Evolutionary conservation across 139 green algal genomes (phyloP).

Genomic region (Coelastrella sp.): DNA sequence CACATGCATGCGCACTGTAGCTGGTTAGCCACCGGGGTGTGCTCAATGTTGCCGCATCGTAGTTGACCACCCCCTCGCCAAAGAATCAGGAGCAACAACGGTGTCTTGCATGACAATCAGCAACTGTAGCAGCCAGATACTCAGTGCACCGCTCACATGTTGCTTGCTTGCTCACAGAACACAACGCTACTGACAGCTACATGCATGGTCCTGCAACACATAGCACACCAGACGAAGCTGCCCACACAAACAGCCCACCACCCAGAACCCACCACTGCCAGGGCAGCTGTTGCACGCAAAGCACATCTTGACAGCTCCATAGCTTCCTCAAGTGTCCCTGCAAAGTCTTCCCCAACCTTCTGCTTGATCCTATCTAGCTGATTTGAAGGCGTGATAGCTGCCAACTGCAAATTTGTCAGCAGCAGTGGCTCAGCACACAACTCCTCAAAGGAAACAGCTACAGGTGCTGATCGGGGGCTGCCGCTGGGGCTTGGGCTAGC

Average conservation of each 20-base stretch:
- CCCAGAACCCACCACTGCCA: background rate
- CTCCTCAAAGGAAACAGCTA: slow-evolving; percentile 26
- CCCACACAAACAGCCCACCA: background rate
- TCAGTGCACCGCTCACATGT: too few relatives aligned
- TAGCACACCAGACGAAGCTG: too few relatives aligned
- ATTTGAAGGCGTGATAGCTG: background rate
- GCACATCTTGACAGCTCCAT: background rate
- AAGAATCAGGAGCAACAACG: background rate
- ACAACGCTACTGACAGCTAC: too few relatives aligned
- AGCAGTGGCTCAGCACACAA: slow-evolving; percentile 35
- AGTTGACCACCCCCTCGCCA: background rate
- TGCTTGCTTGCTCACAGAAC: too few relatives aligned
- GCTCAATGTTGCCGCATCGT: too few relatives aligned
- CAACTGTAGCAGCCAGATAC: too few relatives aligned
- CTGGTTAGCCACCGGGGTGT: too few relatives aligned
- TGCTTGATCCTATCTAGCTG: background rate
- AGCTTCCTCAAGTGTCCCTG: background rate
- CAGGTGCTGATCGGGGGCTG: slow-evolving; percentile 24
- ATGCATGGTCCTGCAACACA: too few relatives aligned
- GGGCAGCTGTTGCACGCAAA: background rate
- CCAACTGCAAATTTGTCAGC: slow-evolving; percentile 32
- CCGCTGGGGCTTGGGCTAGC: background rate
- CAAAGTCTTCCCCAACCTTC: background rate
- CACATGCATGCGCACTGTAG: background rate
- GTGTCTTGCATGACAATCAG: too few relatives aligned